phyloP scores from a whole-genome alignment of 2,329 filamentous ascomycete species.

The Teratosphaeriaceae sp. region DNA sequence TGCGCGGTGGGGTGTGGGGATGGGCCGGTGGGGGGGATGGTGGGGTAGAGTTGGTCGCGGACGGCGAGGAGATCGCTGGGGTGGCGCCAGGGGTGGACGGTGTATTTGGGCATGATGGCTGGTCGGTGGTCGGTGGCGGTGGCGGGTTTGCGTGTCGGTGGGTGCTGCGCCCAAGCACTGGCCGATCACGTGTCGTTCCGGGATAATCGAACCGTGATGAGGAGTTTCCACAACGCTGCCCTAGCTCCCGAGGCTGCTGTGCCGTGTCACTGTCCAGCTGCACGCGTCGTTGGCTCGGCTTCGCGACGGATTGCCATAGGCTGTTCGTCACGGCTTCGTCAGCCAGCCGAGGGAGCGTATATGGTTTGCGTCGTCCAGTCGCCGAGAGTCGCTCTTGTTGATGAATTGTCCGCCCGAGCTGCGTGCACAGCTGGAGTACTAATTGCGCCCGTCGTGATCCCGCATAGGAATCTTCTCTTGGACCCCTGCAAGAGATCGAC shows the following conservation, averaged over 20 bases:
- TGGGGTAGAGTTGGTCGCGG: slow-evolving; percentile 59
- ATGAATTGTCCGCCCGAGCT: neutral
- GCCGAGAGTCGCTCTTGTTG: too few species aligned
- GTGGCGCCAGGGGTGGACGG: slow-evolving; percentile 67
- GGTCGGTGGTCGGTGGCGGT: too few species aligned
- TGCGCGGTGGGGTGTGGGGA: slow-evolving; percentile 11
- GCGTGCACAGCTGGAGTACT: neutral
- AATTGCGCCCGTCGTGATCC: neutral
- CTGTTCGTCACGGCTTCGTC: neutral
- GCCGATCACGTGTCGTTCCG: too few species aligned
- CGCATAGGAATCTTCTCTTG: neutral
- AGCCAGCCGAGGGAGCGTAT: too few species aligned
- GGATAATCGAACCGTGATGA: too few species aligned
- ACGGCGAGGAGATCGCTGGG: slow-evolving; percentile 59
- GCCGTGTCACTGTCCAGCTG: too few species aligned
- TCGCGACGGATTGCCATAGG: neutral
- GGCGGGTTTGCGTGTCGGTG: too few species aligned
- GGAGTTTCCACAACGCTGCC: too few species aligned
- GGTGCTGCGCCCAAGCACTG: too few species aligned
- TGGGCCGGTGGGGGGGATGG: slow-evolving; percentile 15
- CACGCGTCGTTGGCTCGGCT: neutral
- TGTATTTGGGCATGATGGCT: slow-evolving; percentile 59
- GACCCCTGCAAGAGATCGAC: neutral
- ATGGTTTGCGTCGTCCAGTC: too few species aligned
- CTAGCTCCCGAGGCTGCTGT: too few species aligned